Evolutionary conservation across 768 basidiomycete species (phyloP).

Genomic region (Boletus rufocinnamomeus): DNA sequence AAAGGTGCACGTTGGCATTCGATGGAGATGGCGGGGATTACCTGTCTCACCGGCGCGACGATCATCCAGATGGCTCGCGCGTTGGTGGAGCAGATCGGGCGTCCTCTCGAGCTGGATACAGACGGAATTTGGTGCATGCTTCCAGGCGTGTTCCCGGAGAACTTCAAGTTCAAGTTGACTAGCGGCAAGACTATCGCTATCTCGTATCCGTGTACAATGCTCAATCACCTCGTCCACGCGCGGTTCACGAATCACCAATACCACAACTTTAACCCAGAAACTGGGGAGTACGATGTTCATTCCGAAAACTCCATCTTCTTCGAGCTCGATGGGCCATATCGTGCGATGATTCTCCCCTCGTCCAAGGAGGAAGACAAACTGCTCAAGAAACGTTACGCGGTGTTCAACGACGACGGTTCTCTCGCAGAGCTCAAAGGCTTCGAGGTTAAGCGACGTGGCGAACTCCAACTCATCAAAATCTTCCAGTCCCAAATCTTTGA

Average conservation of each 20-base stretch:
- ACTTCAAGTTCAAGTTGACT: constrained; percentile 91
- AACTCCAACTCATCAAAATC: constrained; percentile 97
- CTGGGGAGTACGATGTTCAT: constrained; percentile 82
- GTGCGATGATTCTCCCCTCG: constrained; percentile 97
- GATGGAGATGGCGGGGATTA: constrained; percentile 99
- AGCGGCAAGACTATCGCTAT: constrained; percentile 86
- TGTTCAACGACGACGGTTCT: constrained; percentile 96
- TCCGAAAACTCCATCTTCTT: constrained; percentile 99
- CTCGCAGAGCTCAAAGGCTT: constrained; percentile 99
- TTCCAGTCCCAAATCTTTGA: constrained; percentile 99
- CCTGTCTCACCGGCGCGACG: constrained; percentile 94
- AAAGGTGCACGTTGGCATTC: constrained; percentile 99
- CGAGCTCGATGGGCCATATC: constrained; percentile 97
- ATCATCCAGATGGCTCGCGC: constrained; percentile 99
- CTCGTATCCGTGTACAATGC: constrained; percentile 99
- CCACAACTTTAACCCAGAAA: constrained; percentile 84
- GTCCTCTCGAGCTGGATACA: constrained; percentile 95
- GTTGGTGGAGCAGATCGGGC: constrained; percentile 95
- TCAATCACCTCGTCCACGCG: constrained; percentile 95
- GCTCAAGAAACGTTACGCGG: constrained; percentile 97
- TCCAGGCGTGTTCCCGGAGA: constrained; percentile 95
- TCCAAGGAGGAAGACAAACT: constrained; percentile 99
- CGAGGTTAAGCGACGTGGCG: constrained; percentile 97
- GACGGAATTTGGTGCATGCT: constrained; percentile 99
- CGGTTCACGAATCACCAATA: constrained; percentile 98